phyloP scores from a whole-genome alignment of 2,329 filamentous ascomycete species.

The Trichoderma aggressivum region DNA sequence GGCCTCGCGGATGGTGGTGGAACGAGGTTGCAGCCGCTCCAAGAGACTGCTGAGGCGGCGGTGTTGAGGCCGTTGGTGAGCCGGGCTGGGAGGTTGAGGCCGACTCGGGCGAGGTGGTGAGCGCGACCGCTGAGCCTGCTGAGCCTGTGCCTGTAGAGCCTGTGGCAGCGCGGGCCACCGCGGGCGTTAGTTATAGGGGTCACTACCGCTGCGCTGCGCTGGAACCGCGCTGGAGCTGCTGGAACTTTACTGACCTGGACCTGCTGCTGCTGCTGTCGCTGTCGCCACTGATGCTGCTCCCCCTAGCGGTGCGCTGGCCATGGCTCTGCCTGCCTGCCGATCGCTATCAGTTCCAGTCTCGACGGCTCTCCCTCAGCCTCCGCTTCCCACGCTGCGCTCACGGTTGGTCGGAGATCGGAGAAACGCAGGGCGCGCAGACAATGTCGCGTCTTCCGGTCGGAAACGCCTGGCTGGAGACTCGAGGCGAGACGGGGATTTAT shows the following conservation, averaged over 20 bases:
- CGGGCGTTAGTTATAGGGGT: slow-evolving; percentile 24
- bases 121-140: neutral
- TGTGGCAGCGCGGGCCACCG: slow-evolving; percentile 29
- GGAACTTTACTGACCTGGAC: neutral
- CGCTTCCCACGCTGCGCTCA: slow-evolving; percentile 1
- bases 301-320: slow-evolving; percentile 4
- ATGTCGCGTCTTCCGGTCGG: slow-evolving; percentile 12
- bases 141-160: neutral
- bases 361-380: slow-evolving; percentile 1
- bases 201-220: neutral
- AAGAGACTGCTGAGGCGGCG: slow-evolving; percentile 8
- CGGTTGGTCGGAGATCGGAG: slow-evolving; percentile 4
- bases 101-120: slow-evolving; percentile 1
- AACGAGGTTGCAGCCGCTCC: slow-evolving; percentile 3
- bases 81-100: slow-evolving; percentile 9
- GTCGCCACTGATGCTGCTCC: neutral
- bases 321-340: neutral
- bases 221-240: neutral
- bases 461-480: slow-evolving; percentile 13
- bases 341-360: neutral
- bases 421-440: slow-evolving; percentile 7
- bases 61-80: slow-evolving; percentile 5
- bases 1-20: slow-evolving; percentile 16
- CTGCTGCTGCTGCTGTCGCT: slow-evolving; percentile 4
- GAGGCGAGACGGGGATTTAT: slow-evolving; percentile 18